A percentile compares a stretch with the other conserved stretches of the same genome.
Evolutionary conservation across 495 filamentous ascomycete genomes (phyloP).

Genomic region (Neurospora sp.): DNA sequence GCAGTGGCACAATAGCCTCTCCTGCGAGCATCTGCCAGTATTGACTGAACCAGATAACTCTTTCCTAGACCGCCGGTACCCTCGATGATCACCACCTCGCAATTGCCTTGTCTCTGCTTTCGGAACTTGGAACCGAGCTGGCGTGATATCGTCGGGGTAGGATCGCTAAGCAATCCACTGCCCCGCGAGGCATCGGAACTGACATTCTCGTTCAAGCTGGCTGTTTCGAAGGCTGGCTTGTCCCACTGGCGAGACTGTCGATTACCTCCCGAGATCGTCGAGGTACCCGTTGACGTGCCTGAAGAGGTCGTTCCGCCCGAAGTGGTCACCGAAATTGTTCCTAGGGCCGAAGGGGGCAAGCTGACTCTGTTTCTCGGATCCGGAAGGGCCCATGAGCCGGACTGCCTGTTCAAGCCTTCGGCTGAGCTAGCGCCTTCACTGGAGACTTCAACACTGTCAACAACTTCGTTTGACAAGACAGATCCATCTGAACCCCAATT

Average conservation of each 20-base stretch:
- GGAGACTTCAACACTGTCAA: constrained; percentile 42
- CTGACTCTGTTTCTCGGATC: constrained; percentile 34
- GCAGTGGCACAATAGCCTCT: constrained; percentile 73
- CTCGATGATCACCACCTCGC: constrained; percentile 68
- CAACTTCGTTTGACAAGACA: constrained; percentile 43
- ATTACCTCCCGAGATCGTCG: constrained; percentile 13
- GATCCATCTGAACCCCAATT: constrained; percentile 43
- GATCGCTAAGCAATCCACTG: constrained; percentile 18
- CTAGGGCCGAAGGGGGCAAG: constrained; percentile 20
- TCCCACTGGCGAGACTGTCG: constrained; percentile 27
- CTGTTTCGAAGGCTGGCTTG: constrained; percentile 4
- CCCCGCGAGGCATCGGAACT: constrained; percentile 21
- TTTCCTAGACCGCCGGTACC: constrained; percentile 76
- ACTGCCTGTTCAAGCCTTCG: constrained; percentile 29
- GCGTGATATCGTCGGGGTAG: constrained; percentile 29
- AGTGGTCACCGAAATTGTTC: constrained; percentile 19
- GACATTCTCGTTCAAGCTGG: constrained; percentile 15
- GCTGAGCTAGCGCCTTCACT: constrained; percentile 40
- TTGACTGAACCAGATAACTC: constrained; percentile 68
- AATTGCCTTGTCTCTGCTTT: constrained; percentile 53
- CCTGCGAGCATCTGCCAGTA: constrained; percentile 61
- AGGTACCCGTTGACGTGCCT: constrained; percentile 26
- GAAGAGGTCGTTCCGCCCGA: constrained; percentile 28
- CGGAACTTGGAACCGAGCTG: constrained; percentile 47
- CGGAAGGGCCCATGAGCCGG: constrained; percentile 34